Conservation (phyloP, 106 monocot genomes). For the Dendrobium huoshanense region DNA sequence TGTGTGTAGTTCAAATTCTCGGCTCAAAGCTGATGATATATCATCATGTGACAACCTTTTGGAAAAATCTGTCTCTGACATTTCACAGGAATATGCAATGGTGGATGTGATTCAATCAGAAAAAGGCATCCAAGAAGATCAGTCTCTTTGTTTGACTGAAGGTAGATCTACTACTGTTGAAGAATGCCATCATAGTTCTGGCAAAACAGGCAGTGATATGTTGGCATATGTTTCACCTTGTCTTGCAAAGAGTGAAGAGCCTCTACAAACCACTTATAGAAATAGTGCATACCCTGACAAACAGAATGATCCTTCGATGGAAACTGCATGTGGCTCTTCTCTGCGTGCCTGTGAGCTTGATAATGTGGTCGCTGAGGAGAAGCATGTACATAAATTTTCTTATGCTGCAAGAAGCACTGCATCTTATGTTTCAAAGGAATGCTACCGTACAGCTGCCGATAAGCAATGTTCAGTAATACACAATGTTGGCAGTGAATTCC, state of each 20-base stretch:
- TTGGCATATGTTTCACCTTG: slow-evolving; percentile 2
- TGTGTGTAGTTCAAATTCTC: background rate
- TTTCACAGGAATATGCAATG: slow-evolving; percentile 5
- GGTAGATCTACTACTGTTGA: background rate
- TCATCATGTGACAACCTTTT: background rate
- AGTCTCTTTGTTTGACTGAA: background rate
- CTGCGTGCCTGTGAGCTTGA: slow-evolving; percentile 1
- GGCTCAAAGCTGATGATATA: slow-evolving; percentile 1
- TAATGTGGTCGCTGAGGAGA: background rate
- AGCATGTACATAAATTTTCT: background rate
- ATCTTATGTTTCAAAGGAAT: slow-evolving; percentile 8
- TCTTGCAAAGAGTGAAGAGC: slow-evolving; percentile 4
- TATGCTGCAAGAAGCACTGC: background rate
- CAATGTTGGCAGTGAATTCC: slow-evolving; percentile 12
- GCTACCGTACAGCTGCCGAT: slow-evolving; percentile 1
- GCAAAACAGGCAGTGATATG: slow-evolving; percentile 9
- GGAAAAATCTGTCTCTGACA: slow-evolving; percentile 9
- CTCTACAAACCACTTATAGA: background rate
- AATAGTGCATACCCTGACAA: background rate
- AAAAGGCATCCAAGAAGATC: background rate
- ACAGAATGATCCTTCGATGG: slow-evolving; percentile 1
- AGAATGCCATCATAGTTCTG: slow-evolving; percentile 7
- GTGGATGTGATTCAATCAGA: background rate
- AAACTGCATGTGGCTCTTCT: background rate
- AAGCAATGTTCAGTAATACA: slow-evolving; percentile 13